phyloP scores from a whole-genome alignment of 2,329 filamentous ascomycete species.

The Sporothrix globosa region DNA sequence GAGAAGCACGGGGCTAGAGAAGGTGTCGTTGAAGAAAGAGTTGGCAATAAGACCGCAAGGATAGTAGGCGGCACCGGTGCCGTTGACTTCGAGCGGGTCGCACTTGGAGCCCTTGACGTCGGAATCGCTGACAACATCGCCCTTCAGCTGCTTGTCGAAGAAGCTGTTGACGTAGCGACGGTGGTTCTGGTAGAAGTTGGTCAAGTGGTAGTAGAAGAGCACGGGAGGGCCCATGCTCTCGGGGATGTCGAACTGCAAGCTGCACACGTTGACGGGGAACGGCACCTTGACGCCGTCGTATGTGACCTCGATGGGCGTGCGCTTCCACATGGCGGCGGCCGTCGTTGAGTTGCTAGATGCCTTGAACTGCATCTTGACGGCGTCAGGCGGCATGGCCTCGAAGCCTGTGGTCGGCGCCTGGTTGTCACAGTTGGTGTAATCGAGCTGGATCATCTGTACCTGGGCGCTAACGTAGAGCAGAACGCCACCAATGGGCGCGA shows the following conservation, averaged over 20 bases:
- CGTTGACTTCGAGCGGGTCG: slow-evolving; percentile 65
- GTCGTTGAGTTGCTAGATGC: slow-evolving; percentile 49
- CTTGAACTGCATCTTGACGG: slow-evolving; percentile 74
- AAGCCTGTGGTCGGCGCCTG: slow-evolving; percentile 53
- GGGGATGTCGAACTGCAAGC: slow-evolving; percentile 76
- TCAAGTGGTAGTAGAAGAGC: slow-evolving; percentile 90
- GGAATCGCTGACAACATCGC: slow-evolving; percentile 61
- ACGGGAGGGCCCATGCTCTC: slow-evolving; percentile 80
- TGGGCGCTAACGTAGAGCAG: slow-evolving; percentile 82
- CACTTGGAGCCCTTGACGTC: slow-evolving; percentile 72
- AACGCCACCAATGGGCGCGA: slow-evolving; percentile 87
- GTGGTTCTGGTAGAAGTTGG: slow-evolving; percentile 99
- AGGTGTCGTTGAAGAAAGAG: slow-evolving; percentile 95
- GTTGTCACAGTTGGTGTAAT: slow-evolving; percentile 78
- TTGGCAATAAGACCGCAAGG: slow-evolving; percentile 96
- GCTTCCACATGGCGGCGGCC: slow-evolving; percentile 47
- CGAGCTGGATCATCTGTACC: slow-evolving; percentile 86
- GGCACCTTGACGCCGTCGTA: slow-evolving; percentile 46
- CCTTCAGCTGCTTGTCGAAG: slow-evolving; percentile 78
- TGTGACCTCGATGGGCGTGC: slow-evolving; percentile 47
- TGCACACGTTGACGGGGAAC: slow-evolving; percentile 60
- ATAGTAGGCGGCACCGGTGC: slow-evolving; percentile 73
- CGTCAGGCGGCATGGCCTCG: slow-evolving; percentile 59
- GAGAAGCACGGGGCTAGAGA: slow-evolving; percentile 65
- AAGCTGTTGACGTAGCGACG: slow-evolving; percentile 93